phyloP scores from a whole-genome alignment of 768 basidiomycete species.

The Dendrothele bispora region DNA sequence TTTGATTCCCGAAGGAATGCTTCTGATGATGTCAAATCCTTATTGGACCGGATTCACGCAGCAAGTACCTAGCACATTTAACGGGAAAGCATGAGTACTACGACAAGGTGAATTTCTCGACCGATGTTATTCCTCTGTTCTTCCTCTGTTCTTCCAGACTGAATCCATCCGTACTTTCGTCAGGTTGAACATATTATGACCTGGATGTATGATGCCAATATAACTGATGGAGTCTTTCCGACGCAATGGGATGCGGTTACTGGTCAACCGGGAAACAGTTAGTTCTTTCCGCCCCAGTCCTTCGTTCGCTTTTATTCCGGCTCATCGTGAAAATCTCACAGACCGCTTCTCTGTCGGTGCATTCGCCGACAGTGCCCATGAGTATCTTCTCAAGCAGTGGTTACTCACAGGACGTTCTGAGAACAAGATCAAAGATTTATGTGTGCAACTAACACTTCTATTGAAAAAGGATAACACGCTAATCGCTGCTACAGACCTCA shows the following conservation, averaged over 20 bases:
- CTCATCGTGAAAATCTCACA: slow-evolving; percentile 12
- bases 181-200: slow-evolving; percentile 48
- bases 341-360: slow-evolving; percentile 52
- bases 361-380: slow-evolving; percentile 64
- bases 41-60: no score
- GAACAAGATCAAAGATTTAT: slow-evolving; percentile 50
- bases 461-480: no score
- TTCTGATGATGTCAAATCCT: slow-evolving; percentile 10
- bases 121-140: not conserved
- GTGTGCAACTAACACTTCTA: slow-evolving; percentile 44
- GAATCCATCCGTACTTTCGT: slow-evolving; percentile 29
- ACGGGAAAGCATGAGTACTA: slow-evolving; percentile 68
- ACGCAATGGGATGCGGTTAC: slow-evolving; percentile 46
- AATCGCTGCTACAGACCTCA: slow-evolving; percentile 48
- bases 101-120: slow-evolving; percentile 40
- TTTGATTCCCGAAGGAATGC: not conserved
- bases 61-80: slow-evolving; percentile 78
- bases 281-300: slow-evolving; percentile 19
- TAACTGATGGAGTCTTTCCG: slow-evolving; percentile 53
- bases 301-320: slow-evolving; percentile 31
- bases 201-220: slow-evolving; percentile 46
- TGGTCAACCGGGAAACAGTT: slow-evolving; percentile 48
- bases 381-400: slow-evolving; percentile 72
- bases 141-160: slow-evolving; percentile 28
- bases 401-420: slow-evolving; percentile 57